Base-by-base conservation (phyloP, 1,284 basidiomycete species). In the Malassezia arunalokei region DNA sequence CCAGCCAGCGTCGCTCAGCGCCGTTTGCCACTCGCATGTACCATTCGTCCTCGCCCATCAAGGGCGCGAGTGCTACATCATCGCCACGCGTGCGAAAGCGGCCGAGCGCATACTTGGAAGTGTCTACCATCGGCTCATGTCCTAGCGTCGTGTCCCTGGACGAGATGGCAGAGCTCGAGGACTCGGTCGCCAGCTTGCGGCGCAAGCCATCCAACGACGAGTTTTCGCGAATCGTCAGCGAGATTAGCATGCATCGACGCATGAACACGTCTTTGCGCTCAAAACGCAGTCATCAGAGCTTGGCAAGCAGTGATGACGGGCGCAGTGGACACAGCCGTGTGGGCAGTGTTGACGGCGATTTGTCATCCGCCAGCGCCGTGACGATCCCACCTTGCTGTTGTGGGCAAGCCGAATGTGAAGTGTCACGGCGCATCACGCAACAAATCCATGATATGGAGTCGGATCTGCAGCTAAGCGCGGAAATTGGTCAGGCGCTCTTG, bases 401-500 rank as follows among this genome's bases (percentile, higher is more conserved):
- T 54, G 57, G 47, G 33, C 56, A 59, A 37, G 54, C 62, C 2
- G 64, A 62, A 20, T 71, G 69, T 41, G 58, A 62, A 3, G 54
- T 60, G 15, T 60, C 64, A 8, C 52, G 57, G 11, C 57, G 66
- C 11, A 63, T 68, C n/a, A 56, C 59, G 11, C 54, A 60, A 47
- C 66, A 71, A 41, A 64, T 67, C 58, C 57, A 60, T n/a, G 63
- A 71, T 24, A 59, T 72, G 43, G 69, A 72, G 45, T 59, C 60
- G 8, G 68, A 72, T 42, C 60, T 72, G 20, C 62, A 65, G 14
- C 60, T 72, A n/a, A 71, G 68, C 39, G 69, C 69, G 15, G 89
- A 94, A 77, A 84, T 95, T 43, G 91, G 91, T 1, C 86, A 89
- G 74, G 89, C 89, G 1, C 76, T 96, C 41, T 74, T 95, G 43